Percentiles rank a stretch among this genome's conserved stretches.
Conservation (phyloP, 208 protist species). For the Balamuthia mandrillaris region DNA sequence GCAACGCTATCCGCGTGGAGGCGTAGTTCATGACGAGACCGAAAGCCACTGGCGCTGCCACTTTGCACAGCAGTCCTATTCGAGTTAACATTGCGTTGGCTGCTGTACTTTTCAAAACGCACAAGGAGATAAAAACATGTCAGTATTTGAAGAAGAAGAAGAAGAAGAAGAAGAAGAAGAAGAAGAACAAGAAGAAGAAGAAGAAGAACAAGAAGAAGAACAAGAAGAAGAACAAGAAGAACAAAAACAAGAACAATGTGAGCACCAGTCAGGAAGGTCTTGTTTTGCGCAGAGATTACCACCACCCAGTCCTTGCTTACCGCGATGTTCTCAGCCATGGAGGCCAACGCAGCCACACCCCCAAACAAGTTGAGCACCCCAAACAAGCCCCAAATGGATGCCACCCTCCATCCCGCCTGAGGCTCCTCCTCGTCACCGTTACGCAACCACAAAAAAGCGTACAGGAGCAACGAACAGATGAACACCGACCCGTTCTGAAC, state of each 20-base stretch:
- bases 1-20: neutral
- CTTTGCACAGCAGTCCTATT: neutral
- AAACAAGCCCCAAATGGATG: no score
- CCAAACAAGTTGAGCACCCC: neutral
- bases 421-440: no score
- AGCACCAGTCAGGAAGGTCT: neutral
- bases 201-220: neutral
- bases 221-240: neutral
- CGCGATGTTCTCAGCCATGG: neutral
- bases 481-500: neutral
- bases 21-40: neutral
- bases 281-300: neutral
- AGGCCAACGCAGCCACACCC: neutral
- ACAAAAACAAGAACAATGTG: neutral
- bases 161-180: no score
- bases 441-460: neutral
- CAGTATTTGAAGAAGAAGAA: neutral
- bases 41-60: neutral
- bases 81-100: constrained; percentile 8
- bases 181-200: neutral
- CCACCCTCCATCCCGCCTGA: no score
- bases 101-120: no score
- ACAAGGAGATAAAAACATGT: no score
- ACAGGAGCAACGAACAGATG: neutral
- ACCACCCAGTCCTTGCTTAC: neutral